phyloP scores from a whole-genome alignment of 2,329 filamentous ascomycete species.

The Xylariaceae sp. region DNA sequence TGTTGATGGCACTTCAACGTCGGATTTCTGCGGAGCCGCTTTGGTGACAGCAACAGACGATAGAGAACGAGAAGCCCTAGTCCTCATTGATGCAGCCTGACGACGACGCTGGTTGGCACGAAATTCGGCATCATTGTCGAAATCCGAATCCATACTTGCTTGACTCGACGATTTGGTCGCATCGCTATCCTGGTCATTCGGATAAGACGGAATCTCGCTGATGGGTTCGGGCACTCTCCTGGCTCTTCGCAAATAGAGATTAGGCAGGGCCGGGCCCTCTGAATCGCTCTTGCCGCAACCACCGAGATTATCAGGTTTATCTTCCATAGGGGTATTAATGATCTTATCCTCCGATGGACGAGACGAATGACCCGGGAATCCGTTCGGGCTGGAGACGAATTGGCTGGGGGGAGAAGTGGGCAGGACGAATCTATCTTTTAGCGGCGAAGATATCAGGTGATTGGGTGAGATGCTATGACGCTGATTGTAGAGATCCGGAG shows the following conservation, averaged over 20 bases:
- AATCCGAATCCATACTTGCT: conserved; percentile 21
- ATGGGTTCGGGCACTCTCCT: conserved; percentile 23
- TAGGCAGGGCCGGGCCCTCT: too few relatives aligned
- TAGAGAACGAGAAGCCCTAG: conserved; percentile 23
- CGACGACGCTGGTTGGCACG: conserved; percentile 19
- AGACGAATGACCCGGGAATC: conserved; percentile 18
- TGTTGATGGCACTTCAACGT: conserved; percentile 28
- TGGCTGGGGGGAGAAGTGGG: conserved; percentile 41
- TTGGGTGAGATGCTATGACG: conserved; percentile 42
- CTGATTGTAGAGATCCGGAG: conserved; percentile 40
- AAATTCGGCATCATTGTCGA: conserved; percentile 13
- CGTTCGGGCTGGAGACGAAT: conserved; percentile 40
- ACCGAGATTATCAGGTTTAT: conserved; percentile 6
- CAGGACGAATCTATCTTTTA: conserved; percentile 42
- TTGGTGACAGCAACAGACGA: conserved; percentile 20
- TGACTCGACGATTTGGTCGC: conserved; percentile 13
- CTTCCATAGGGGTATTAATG: conserved; percentile 6
- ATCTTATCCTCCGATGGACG: conserved; percentile 13
- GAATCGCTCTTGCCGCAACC: too few relatives aligned
- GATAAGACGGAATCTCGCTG: conserved; percentile 20
- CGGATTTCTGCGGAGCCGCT: conserved; percentile 13
- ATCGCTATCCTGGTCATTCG: conserved; percentile 11
- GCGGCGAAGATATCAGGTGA: conserved; percentile 39
- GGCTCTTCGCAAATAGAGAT: not conserved
- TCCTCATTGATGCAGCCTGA: conserved; percentile 21